Evolutionary conservation across 352 stramenopile species (phyloP).

Genomic region (Globisporangium spiculum): DNA sequence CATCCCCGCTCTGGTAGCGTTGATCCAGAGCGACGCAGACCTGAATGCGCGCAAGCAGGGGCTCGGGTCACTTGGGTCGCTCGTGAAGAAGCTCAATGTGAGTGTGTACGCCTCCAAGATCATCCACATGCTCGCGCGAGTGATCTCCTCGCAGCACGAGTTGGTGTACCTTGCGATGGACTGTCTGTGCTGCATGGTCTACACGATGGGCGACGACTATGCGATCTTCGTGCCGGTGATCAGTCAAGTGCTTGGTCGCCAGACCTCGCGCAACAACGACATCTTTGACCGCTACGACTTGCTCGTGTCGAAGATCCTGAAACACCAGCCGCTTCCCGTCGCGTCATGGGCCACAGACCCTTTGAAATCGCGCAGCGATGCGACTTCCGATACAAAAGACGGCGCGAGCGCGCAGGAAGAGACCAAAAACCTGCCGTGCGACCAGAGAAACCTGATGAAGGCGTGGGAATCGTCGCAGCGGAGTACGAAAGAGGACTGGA

Average conservation of each 20-base stretch:
- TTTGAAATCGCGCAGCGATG: conserved; percentile 45
- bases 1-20: conserved; percentile 73
- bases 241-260: conserved; percentile 72
- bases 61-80: conserved; percentile 72
- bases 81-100: conserved; percentile 89
- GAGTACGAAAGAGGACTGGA: conserved; percentile 95
- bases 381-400: conserved; percentile 34
- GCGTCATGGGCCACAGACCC: conserved; percentile 80
- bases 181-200: conserved; percentile 87
- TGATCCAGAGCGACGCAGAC: conserved; percentile 85
- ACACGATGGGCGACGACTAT: conserved; percentile 88
- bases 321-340: conserved; percentile 81
- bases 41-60: conserved; percentile 79
- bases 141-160: conserved; percentile 79
- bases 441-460: conserved; percentile 84
- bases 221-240: conserved; percentile 88
- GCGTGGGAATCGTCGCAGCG: conserved; percentile 84
- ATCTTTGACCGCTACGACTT: conserved; percentile 88
- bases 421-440: conserved; percentile 72
- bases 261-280: conserved; percentile 67
- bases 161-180: conserved; percentile 88
- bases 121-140: conserved; percentile 85
- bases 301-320: conserved; percentile 86
- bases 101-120: conserved; percentile 88
- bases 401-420: conserved; percentile 44